phyloP scores from a whole-genome alignment of 768 basidiomycete species.

The Candolleomyces efflorescens region DNA sequence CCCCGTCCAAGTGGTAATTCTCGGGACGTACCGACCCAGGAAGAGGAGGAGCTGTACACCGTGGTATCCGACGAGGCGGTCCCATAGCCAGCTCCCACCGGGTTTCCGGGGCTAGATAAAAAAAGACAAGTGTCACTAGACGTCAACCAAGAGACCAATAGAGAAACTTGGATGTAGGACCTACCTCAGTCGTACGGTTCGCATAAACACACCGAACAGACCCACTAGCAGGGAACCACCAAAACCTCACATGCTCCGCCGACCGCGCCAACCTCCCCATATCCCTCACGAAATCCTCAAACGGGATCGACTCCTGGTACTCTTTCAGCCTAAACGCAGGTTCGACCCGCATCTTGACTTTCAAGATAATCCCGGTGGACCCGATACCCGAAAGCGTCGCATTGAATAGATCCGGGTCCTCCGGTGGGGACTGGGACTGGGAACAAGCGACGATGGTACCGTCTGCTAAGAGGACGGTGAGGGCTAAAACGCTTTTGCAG shows the following conservation, averaged over 20 bases:
- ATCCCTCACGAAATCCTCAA: constrained; percentile 55
- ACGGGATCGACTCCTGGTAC: constrained; percentile 52
- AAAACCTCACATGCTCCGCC: constrained; percentile 89
- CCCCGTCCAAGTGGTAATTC: constrained; percentile 60
- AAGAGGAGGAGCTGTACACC: constrained; percentile 82
- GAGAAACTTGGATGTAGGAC: constrained; percentile 5
- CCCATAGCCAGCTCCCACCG: constrained; percentile 61
- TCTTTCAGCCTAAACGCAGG: constrained; percentile 80
- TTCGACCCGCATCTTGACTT: constrained; percentile 74
- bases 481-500: constrained; percentile 71
- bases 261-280: constrained; percentile 53
- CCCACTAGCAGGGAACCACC: constrained; percentile 90
- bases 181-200: constrained; percentile 75
- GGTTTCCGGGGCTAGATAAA: constrained; percentile 44
- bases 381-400: constrained; percentile 92
- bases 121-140: neutral
- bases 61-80: constrained; percentile 73
- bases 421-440: too few relatives aligned
- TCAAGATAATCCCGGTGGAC: constrained; percentile 82
- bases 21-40: constrained; percentile 59
- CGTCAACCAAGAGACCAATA: neutral
- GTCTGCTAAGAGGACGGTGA: constrained; percentile 75
- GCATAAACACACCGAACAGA: constrained; percentile 67
- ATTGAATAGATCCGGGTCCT: constrained; percentile 73
- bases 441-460: constrained; percentile 69